Evolutionary conservation across 2,329 filamentous ascomycete species (phyloP).

Genomic region (Cladophialophora exuberans): DNA sequence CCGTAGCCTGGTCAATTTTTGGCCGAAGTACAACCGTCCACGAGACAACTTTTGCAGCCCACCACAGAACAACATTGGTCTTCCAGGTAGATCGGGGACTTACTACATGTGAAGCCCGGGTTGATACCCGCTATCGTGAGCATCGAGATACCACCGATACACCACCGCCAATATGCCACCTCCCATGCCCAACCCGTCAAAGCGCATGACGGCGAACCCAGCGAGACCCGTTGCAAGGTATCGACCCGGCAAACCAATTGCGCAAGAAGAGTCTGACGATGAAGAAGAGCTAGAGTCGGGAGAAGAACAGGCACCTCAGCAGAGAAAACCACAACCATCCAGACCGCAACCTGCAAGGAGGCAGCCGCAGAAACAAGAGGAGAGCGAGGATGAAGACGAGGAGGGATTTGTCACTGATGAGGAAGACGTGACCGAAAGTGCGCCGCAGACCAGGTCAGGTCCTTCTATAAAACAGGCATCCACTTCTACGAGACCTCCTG

Average conservation of each 20-base stretch:
- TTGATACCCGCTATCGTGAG: too few species aligned
- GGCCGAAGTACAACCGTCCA: too few species aligned
- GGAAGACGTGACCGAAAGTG: constrained; percentile 37
- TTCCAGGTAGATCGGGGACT: too few species aligned
- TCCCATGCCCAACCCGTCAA: constrained; percentile 52
- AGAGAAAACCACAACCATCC: constrained; percentile 43
- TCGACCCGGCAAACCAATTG: constrained; percentile 75
- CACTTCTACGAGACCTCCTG: constrained; percentile 7
- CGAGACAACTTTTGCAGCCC: too few species aligned
- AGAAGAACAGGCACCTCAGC: constrained; percentile 47
- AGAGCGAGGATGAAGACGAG: constrained; percentile 47
- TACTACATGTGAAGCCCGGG: too few species aligned
- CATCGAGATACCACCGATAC: neutral
- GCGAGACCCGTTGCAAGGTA: constrained; percentile 74
- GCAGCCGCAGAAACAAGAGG: constrained; percentile 20
- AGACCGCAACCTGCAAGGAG: constrained; percentile 37
- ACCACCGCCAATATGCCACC: constrained; percentile 42
- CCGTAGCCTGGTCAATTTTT: too few species aligned
- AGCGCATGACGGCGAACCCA: constrained; percentile 93
- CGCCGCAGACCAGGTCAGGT: constrained; percentile 35
- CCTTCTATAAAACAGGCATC: constrained; percentile 24
- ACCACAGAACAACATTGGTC: too few species aligned
- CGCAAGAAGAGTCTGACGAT: constrained; percentile 51
- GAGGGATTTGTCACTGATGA: constrained; percentile 64
- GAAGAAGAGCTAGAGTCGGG: constrained; percentile 61